Conservation (phyloP, 768 basidiomycete species). For the Amyloporia xantha region DNA sequence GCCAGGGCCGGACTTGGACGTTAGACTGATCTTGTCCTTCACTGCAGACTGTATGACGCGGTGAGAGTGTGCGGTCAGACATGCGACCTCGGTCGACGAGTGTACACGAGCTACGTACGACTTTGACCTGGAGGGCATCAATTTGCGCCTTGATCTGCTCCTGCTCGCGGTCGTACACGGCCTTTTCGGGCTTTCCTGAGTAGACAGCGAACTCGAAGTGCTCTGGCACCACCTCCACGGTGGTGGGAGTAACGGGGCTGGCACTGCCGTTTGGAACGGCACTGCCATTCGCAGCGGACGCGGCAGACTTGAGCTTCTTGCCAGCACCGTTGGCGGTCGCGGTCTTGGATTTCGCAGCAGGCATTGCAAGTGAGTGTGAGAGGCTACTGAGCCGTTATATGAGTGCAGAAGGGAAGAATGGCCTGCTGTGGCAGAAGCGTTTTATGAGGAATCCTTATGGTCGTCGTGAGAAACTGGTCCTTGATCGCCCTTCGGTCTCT, state of each 20-base stretch:
- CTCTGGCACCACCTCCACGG: slow-evolving; percentile 18
- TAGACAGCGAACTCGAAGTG: slow-evolving; percentile 15
- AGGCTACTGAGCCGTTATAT: background rate
- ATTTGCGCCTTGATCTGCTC: slow-evolving; percentile 78
- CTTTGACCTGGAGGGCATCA: slow-evolving; percentile 69
- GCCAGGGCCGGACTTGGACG: slow-evolving; percentile 52
- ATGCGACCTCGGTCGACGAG: slow-evolving; percentile 1
- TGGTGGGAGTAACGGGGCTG: slow-evolving; percentile 24
- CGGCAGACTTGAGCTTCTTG: slow-evolving; percentile 29
- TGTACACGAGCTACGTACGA: slow-evolving; percentile 47
- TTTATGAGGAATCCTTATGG: background rate
- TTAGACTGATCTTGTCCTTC: slow-evolving; percentile 67
- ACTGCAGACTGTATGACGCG: slow-evolving; percentile 49
- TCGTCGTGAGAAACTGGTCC: slow-evolving; percentile 4
- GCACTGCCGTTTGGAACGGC: slow-evolving; percentile 37
- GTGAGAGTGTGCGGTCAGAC: slow-evolving; percentile 6
- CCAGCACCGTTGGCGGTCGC: slow-evolving; percentile 34
- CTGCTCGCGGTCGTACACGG: slow-evolving; percentile 79
- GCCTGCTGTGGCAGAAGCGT: background rate
- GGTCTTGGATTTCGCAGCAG: slow-evolving; percentile 49
- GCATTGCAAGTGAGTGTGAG: slow-evolving; percentile 25
- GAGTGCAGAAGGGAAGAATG: slow-evolving; percentile 6
- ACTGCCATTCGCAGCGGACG: slow-evolving; percentile 41
- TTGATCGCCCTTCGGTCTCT: slow-evolving; percentile 6
- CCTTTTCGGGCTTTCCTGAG: slow-evolving; percentile 77